phyloP scores from a whole-genome alignment of 2,329 filamentous ascomycete species.

The Scedosporium boydii region DNA sequence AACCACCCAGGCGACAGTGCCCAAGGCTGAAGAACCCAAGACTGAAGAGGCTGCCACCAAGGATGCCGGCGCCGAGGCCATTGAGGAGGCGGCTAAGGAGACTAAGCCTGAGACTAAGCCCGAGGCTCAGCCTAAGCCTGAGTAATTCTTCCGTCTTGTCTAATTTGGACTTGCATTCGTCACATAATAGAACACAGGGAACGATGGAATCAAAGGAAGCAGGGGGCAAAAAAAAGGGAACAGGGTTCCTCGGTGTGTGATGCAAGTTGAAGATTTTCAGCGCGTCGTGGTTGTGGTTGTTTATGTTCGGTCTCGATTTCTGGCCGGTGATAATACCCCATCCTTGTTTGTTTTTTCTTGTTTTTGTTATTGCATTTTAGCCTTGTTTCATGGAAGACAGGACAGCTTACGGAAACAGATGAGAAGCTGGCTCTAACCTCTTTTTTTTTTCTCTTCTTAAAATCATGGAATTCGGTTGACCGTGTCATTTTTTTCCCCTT shows the following conservation, averaged over 20 bases:
- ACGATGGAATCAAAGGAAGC: no score
- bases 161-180: no score
- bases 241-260: background rate
- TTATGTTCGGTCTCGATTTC: background rate
- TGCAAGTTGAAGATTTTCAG: background rate
- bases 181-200: no score
- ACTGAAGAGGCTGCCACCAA: background rate
- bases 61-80: background rate
- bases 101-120: background rate
- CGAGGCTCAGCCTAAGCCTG: background rate
- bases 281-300: background rate
- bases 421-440: no score
- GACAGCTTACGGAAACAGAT: no score
- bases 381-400: background rate
- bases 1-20: constrained; percentile 5
- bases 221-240: background rate
- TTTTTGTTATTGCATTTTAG: background rate
- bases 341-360: background rate
- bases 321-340: constrained; percentile 4
- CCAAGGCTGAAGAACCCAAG: background rate
- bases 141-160: background rate
- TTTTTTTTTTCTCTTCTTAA: background rate
- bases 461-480: no score
- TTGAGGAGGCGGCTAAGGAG: background rate
- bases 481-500: no score